phyloP scores from a whole-genome alignment of 305 asterid species.

The Fraxinus albicans region DNA sequence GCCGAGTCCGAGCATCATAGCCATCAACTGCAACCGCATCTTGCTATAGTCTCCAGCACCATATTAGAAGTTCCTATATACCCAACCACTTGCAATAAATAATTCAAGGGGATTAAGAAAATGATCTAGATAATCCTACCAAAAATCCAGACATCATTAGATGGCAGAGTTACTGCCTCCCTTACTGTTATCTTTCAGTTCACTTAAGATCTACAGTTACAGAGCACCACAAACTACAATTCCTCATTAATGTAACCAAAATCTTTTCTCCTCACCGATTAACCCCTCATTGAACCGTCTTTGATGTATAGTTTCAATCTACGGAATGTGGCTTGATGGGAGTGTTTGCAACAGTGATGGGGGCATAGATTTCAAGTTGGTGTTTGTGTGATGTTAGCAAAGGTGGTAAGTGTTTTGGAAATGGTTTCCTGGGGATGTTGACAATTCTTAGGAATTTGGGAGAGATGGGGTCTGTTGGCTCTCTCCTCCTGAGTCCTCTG shows the following conservation, averaged over 20 bases:
- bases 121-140: not conserved
- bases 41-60: not conserved
- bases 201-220: not conserved
- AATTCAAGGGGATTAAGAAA: not conserved
- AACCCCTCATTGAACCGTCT: not conserved
- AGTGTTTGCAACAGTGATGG: not conserved
- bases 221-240: not conserved
- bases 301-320: not conserved
- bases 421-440: not conserved
- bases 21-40: not conserved
- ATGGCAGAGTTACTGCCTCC: not conserved
- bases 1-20: no score
- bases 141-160: not conserved
- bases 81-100: not conserved
- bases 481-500: not conserved
- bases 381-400: not conserved
- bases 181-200: not conserved
- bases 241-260: not conserved
- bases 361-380: not conserved
- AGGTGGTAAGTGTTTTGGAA: not conserved
- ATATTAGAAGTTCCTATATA: not conserved
- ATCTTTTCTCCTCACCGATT: not conserved
- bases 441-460: not conserved
- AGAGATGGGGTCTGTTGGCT: not conserved
- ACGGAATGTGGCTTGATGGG: not conserved